phyloP scores from a whole-genome alignment of 805 yeast species.

The Jamesozyma jinghongensis region DNA sequence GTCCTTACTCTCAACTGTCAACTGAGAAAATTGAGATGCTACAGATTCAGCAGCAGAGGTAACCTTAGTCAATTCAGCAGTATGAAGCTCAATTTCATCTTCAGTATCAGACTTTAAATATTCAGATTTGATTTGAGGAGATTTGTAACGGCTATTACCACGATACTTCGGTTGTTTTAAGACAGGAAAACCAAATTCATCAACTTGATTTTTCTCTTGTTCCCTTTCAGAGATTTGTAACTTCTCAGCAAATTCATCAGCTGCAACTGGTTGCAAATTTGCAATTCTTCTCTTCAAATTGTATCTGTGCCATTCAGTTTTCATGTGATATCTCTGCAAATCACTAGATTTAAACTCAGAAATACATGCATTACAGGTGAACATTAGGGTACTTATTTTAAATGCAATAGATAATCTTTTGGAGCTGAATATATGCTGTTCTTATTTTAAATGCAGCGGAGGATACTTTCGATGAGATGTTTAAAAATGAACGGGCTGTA shows the following conservation, averaged over 20 bases:
- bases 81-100: constrained; percentile 1
- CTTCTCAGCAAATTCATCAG: constrained; percentile 39
- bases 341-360: constrained; percentile 75
- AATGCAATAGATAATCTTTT: neutral
- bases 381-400: constrained; percentile 25
- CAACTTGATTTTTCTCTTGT: constrained; percentile 25
- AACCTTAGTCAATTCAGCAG: constrained; percentile 25
- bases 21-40: constrained; percentile 44
- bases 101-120: neutral
- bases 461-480: no score
- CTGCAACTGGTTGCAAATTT: constrained; percentile 59
- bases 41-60: constrained; percentile 48
- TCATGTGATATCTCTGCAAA: constrained; percentile 87
- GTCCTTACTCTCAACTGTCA: constrained; percentile 29
- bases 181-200: constrained; percentile 34
- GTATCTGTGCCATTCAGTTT: constrained; percentile 96
- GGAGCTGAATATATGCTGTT: no score
- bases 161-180: constrained; percentile 18
- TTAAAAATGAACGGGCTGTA: no score
- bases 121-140: neutral
- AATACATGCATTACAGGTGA: constrained; percentile 85
- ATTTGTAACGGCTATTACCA: neutral
- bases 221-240: constrained; percentile 30
- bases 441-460: no score
- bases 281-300: constrained; percentile 92